Evolutionary conservation across 2,329 filamentous ascomycete genomes (phyloP).

Genomic region (Xylaria sp.): DNA sequence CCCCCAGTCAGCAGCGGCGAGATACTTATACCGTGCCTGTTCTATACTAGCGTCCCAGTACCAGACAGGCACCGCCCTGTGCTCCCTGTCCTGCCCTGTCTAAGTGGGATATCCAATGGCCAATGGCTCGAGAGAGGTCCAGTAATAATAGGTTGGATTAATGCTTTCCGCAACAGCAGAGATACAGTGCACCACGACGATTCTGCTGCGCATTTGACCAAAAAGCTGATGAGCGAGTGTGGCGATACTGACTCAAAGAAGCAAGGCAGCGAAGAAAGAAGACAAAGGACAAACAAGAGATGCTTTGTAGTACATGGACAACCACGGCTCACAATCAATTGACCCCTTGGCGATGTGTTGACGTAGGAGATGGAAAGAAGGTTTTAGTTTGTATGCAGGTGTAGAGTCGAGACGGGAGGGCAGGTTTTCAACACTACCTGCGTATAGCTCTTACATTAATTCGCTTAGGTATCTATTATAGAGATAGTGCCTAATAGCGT

Average conservation of each 20-base stretch:
- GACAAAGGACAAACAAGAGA: slow-evolving; percentile 4
- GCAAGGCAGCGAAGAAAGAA: slow-evolving; percentile 8
- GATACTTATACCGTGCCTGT: slow-evolving; percentile 5
- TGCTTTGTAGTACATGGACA: neutral
- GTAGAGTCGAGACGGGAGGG: neutral
- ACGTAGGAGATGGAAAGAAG: neutral
- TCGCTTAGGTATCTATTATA: neutral
- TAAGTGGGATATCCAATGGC: slow-evolving; percentile 9
- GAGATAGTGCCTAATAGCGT: neutral
- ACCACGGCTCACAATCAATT: slow-evolving; percentile 24
- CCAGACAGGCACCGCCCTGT: slow-evolving; percentile 29
- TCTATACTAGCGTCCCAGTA: neutral
- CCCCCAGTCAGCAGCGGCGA: slow-evolving; percentile 34
- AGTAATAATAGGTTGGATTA: slow-evolving; percentile 22
- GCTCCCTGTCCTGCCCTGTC: neutral
- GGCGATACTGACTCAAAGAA: slow-evolving; percentile 24
- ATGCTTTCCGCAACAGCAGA: slow-evolving; percentile 17
- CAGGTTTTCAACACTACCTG: neutral
- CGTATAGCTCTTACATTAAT: neutral
- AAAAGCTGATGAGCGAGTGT: slow-evolving; percentile 12
- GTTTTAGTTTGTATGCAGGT: neutral
- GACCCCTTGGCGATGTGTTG: slow-evolving; percentile 2
- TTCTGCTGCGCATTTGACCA: slow-evolving; percentile 15
- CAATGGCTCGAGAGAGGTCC: slow-evolving; percentile 19
- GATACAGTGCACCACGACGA: slow-evolving; percentile 24